These are phyloP conservation scores for Pelargonium nanum DNA, from an alignment of 345 rosid species.

Conservation along the genomic window DNA sequence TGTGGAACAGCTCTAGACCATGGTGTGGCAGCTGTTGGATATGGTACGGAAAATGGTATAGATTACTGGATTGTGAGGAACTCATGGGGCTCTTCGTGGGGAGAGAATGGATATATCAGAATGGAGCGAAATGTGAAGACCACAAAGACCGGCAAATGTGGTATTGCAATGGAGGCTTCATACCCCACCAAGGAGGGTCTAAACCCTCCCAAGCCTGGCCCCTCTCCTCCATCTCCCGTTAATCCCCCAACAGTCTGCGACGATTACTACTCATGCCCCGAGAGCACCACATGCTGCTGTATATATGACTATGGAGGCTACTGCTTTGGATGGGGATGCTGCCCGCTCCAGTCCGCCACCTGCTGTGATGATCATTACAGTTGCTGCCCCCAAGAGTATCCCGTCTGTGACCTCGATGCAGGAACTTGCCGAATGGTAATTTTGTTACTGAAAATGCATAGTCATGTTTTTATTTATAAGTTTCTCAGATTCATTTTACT, in stretches of 20 bases:
- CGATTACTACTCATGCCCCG: conserved; percentile 45
- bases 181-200: conserved; percentile 57
- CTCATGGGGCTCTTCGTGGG: conserved; percentile 86
- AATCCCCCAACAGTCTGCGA: conserved; percentile 52
- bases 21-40: conserved; percentile 55
- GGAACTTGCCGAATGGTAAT: conserved; percentile 65
- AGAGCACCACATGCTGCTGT: conserved; percentile 69
- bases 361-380: conserved; percentile 69
- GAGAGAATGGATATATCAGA: conserved; percentile 65
- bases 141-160: conserved; percentile 51
- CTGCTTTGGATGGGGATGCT: conserved; percentile 93
- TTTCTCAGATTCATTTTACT: neutral
- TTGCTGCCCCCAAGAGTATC: conserved; percentile 75
- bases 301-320: conserved; percentile 29
- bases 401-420: conserved; percentile 52
- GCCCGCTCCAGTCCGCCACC: conserved; percentile 69
- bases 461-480: neutral
- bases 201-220: conserved; percentile 68
- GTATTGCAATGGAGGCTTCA: conserved; percentile 66
- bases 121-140: conserved; percentile 43
- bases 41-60: conserved; percentile 38
- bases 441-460: neutral
- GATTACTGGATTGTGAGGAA: conserved; percentile 60
- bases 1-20: conserved; percentile 55
- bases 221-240: conserved; percentile 55